Conservation (phyloP, 176 grass and related monocot species). For the Musa troglodytarum region DNA sequence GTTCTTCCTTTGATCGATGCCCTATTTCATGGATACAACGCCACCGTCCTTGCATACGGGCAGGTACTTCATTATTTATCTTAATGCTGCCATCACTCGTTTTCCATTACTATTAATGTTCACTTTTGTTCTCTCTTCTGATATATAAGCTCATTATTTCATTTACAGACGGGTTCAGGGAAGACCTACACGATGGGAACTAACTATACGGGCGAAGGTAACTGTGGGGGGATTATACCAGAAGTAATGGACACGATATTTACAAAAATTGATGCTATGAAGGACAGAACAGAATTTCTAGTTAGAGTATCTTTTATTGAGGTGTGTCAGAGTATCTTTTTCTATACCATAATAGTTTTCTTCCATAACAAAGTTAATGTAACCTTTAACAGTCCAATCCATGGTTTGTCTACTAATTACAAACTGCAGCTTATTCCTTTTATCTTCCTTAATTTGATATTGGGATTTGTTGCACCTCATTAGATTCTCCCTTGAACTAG, state of each 20-base stretch:
- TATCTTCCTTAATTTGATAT: background rate
- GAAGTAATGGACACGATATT: slow-evolving; percentile 96
- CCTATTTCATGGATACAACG: slow-evolving; percentile 76
- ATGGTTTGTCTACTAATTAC: background rate
- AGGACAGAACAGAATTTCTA: slow-evolving; percentile 50
- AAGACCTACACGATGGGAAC: slow-evolving; percentile 99
- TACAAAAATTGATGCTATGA: slow-evolving; percentile 51
- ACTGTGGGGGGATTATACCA: slow-evolving; percentile 75
- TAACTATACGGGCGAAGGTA: slow-evolving; percentile 51
- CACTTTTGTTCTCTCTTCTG: slow-evolving; percentile 25
- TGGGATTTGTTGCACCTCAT: background rate
- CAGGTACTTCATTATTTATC: slow-evolving; percentile 40
- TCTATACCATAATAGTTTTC: background rate
- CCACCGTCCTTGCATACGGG: slow-evolving; percentile 92
- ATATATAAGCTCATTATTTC: background rate
- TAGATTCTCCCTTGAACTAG: background rate
- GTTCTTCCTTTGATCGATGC: slow-evolving; percentile 61
- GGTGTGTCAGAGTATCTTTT: slow-evolving; percentile 26
- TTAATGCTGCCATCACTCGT: background rate
- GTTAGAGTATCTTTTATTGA: slow-evolving; percentile 98
- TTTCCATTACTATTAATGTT: slow-evolving; percentile 12
- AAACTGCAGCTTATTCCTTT: background rate
- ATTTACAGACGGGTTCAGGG: slow-evolving; percentile 70
- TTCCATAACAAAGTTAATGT: background rate
- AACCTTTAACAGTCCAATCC: background rate